Percentiles rank a stretch among this genome's conserved stretches.
phyloP scores from a whole-genome alignment of 1,284 basidiomycete species.

The Microstroma glucosiphilum region DNA sequence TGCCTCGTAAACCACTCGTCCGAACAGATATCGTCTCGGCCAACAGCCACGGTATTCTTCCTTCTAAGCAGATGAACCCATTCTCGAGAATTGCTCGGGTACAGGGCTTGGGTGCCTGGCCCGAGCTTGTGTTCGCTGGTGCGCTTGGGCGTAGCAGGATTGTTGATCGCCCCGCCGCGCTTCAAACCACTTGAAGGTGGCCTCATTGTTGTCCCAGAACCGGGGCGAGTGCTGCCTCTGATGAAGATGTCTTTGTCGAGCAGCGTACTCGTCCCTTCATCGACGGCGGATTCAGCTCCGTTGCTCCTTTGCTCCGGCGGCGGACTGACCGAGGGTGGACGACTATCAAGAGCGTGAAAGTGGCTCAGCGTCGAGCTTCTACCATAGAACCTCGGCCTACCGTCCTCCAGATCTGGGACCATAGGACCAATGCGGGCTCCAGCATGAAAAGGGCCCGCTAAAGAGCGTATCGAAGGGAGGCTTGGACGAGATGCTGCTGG shows the following conservation, averaged over 20 bases:
- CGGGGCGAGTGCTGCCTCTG: too few relatives aligned
- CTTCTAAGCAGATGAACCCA: slow-evolving; percentile 38
- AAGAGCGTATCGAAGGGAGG: not conserved
- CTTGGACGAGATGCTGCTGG: not conserved
- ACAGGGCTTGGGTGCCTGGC: slow-evolving; percentile 20
- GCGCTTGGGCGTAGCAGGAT: not conserved
- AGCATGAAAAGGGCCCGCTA: not conserved
- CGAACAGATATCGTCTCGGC: slow-evolving; percentile 30
- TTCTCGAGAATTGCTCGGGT: slow-evolving; percentile 35
- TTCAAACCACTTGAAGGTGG: not conserved
- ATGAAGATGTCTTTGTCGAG: too few relatives aligned
- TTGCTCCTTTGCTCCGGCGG: slow-evolving; percentile 18
- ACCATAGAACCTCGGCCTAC: slow-evolving; percentile 35
- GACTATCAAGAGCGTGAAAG: slow-evolving; percentile 27
- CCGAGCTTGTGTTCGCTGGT: slow-evolving; percentile 5
- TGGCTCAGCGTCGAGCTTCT: slow-evolving; percentile 29
- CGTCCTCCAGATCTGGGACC: slow-evolving; percentile 39
- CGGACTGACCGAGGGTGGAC: slow-evolving; percentile 18
- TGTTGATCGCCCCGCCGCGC: not conserved
- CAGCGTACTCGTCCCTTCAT: not conserved
- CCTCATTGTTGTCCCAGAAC: too few relatives aligned
- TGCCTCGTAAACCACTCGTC: slow-evolving; percentile 39
- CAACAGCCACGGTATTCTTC: slow-evolving; percentile 38
- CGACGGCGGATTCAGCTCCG: not conserved
- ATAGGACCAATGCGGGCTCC: slow-evolving; percentile 11